These are phyloP conservation scores for Cokeromyces recurvatus DNA, from an alignment of 371 early-diverging fungal genomes.

Conservation along the genomic window DNA sequence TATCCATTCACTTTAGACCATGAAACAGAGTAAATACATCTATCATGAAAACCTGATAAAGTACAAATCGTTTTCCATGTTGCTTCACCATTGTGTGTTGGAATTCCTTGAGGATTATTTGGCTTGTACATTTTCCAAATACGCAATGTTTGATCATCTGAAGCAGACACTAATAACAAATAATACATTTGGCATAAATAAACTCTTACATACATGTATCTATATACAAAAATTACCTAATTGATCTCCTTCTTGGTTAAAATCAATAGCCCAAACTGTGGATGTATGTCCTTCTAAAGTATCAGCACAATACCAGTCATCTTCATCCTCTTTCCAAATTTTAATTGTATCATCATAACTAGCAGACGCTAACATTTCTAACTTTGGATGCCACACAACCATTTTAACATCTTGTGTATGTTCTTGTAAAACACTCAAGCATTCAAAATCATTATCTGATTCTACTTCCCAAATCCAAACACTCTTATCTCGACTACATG, in stretches of 20 bases:
- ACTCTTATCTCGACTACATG: conserved; percentile 92
- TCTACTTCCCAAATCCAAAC: conserved; percentile 97
- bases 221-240: conserved; percentile 35
- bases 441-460: conserved; percentile 89
- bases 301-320: conserved; percentile 93
- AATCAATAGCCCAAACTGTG: conserved; percentile 94
- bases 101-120: conserved; percentile 40
- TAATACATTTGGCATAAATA: no score
- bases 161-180: conserved; percentile 62
- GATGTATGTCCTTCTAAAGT: conserved; percentile 83
- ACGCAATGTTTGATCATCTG: conserved; percentile 83
- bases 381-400: conserved; percentile 87
- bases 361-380: conserved; percentile 85
- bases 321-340: conserved; percentile 87
- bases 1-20: conserved; percentile 73
- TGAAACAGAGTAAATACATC: conserved; percentile 89
- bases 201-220: not conserved
- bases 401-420: conserved; percentile 96
- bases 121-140: conserved; percentile 71
- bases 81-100: conserved; percentile 48
- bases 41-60: conserved; percentile 62
- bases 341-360: conserved; percentile 95
- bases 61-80: conserved; percentile 68
- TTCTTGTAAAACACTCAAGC: conserved; percentile 91
- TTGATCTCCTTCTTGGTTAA: conserved; percentile 71